Conservation (phyloP, 2,329 filamentous ascomycete species). For the Nothophoma quercina region DNA sequence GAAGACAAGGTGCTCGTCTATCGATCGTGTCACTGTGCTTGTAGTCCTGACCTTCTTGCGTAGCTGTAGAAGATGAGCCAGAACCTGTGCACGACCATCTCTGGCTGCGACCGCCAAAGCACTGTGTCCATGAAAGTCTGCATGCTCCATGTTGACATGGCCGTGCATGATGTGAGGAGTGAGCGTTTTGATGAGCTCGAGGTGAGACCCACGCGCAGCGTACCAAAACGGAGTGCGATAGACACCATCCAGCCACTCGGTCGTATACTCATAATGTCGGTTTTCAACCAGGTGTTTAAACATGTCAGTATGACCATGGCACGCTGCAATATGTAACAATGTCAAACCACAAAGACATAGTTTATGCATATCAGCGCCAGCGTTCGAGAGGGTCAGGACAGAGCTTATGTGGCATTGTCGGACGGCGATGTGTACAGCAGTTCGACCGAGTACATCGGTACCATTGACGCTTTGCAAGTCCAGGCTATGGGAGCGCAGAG, state of each 20-base stretch:
- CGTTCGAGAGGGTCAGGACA: no score
- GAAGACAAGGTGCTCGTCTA: neutral
- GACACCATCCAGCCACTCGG: neutral
- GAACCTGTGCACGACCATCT: neutral
- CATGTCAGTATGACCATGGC: no score
- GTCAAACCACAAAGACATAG: no score
- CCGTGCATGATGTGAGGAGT: no score
- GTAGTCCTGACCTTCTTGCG: neutral
- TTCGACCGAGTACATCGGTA: no score
- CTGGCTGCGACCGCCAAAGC: neutral
- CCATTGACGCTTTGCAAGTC: no score
- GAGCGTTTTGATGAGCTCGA: neutral
- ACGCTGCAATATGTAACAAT: no score
- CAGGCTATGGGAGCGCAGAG: no score
- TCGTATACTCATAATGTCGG: neutral
- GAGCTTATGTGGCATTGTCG: no score
- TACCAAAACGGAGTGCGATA: neutral
- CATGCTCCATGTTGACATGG: neutral
- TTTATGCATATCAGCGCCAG: no score
- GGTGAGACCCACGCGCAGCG: neutral
- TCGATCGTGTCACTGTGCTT: neutral
- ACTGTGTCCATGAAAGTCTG: neutral
- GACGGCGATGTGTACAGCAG: no score
- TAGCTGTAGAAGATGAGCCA: neutral
- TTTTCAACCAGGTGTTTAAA: no score